A percentile compares a stretch with the other conserved stretches of the same genome.
Evolutionary conservation across 1,139 yeast species (phyloP).

Genomic region (Saccharomyces hybrid): DNA sequence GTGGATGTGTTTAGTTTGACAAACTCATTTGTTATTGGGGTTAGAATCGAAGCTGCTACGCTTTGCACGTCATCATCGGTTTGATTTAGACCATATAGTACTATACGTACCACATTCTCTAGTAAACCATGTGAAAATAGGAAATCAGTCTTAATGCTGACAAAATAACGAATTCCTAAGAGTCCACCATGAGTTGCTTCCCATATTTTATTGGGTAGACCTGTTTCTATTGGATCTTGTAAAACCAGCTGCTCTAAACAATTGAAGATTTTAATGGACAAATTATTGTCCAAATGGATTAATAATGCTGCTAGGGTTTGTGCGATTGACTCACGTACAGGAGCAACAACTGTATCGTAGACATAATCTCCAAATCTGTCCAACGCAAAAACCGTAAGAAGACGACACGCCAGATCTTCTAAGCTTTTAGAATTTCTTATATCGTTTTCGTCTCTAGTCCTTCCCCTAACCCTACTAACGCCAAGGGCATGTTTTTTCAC

Average conservation of each 20-base stretch:
- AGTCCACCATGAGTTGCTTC: conserved; percentile 98
- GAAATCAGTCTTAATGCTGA: conserved; percentile 78
- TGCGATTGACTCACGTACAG: conserved; percentile 94
- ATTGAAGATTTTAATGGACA: conserved; percentile 52
- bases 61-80: conserved; percentile 95
- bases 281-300: conserved; percentile 56
- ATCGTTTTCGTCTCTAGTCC: conserved; percentile 53
- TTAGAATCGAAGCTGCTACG: conserved; percentile 86
- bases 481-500: conserved; percentile 77
- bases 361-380: conserved; percentile 97
- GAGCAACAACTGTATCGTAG: conserved; percentile 96
- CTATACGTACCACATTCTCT: conserved; percentile 73
- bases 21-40: conserved; percentile 83
- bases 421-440: conserved; percentile 58
- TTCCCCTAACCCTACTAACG: conserved; percentile 74
- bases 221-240: conserved; percentile 46
- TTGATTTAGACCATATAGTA: conserved; percentile 74
- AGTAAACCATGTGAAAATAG: conserved; percentile 52
- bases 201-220: conserved; percentile 45
- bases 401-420: conserved; percentile 81
- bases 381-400: conserved; percentile 80
- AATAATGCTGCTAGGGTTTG: conserved; percentile 88
- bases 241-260: conserved; percentile 62
- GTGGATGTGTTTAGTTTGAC: conserved; percentile 55
- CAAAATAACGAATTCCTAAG: conserved; percentile 87